Evolutionary conservation across 2,329 filamentous ascomycete species (phyloP).

Genomic region (Trichoderma harzianum): DNA sequence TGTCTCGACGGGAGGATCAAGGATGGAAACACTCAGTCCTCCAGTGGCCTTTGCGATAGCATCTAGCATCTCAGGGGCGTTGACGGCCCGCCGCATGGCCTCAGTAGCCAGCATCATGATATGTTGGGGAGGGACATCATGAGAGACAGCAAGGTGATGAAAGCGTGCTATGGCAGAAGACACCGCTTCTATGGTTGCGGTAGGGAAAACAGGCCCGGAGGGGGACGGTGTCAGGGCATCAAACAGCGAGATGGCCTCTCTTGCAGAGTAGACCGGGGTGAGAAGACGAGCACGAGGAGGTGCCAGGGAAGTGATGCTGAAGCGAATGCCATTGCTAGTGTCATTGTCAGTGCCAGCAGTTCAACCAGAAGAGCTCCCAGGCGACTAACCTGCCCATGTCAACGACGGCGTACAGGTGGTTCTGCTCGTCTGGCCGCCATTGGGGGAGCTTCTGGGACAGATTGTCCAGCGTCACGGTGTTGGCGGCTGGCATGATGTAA

Average conservation of each 20-base stretch:
- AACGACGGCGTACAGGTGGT: conserved; percentile 54
- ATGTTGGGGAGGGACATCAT: conserved; percentile 61
- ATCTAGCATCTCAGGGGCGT: conserved; percentile 64
- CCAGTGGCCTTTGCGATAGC: conserved; percentile 59
- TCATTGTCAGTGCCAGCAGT: neutral
- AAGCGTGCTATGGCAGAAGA: conserved; percentile 66
- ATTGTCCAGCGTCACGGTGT: conserved; percentile 52
- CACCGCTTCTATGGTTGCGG: conserved; percentile 62
- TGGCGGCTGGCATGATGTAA: conserved; percentile 32
- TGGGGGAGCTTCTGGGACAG: conserved; percentile 45
- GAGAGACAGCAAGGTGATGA: conserved; percentile 65
- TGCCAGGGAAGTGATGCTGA: conserved; percentile 80
- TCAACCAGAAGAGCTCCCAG: neutral
- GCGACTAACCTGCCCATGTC: conserved; percentile 55
- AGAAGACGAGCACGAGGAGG: conserved; percentile 69
- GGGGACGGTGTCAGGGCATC: conserved; percentile 64
- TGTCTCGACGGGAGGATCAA: conserved; percentile 78
- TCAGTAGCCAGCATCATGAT: conserved; percentile 82
- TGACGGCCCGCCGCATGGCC: conserved; percentile 77
- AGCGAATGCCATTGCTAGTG: conserved; percentile 82
- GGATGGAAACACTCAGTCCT: conserved; percentile 66
- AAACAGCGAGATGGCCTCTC: conserved; percentile 80
- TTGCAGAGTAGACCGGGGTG: conserved; percentile 72
- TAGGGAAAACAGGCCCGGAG: conserved; percentile 42
- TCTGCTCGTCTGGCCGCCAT: conserved; percentile 46